phyloP scores from a whole-genome alignment of 331 rosid genomes.

The Acacia concinna region DNA sequence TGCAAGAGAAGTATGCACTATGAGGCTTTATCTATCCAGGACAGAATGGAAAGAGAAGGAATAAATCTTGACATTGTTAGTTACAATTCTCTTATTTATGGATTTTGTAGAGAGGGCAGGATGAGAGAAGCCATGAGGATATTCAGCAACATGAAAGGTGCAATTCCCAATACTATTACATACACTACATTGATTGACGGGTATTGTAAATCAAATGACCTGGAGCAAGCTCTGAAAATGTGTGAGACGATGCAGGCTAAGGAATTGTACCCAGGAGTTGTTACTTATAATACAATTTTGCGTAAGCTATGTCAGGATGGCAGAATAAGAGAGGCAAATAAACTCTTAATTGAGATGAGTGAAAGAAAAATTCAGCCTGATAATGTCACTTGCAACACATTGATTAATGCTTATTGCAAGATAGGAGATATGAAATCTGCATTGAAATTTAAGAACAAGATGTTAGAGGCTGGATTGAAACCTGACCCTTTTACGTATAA shows the following conservation, averaged over 20 bases:
- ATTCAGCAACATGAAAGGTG: slow-evolving; percentile 62
- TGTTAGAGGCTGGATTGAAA: slow-evolving; percentile 78
- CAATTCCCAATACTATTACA: slow-evolving; percentile 66
- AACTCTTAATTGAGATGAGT: slow-evolving; percentile 75
- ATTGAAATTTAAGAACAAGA: slow-evolving; percentile 66
- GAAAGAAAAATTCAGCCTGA: slow-evolving; percentile 73
- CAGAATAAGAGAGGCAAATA: slow-evolving; percentile 79
- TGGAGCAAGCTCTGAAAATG: slow-evolving; percentile 67
- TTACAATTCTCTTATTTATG: slow-evolving; percentile 77
- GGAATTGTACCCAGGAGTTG: slow-evolving; percentile 75
- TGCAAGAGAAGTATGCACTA: slow-evolving; percentile 78
- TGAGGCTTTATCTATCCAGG: slow-evolving; percentile 73
- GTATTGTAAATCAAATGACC: slow-evolving; percentile 64
- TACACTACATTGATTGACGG: slow-evolving; percentile 87
- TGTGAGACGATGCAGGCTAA: slow-evolving; percentile 65
- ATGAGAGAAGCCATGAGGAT: slow-evolving; percentile 83
- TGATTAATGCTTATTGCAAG: slow-evolving; percentile 87
- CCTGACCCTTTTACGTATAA: slow-evolving; percentile 73
- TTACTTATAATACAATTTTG: slow-evolving; percentile 76
- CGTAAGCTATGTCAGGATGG: slow-evolving; percentile 77
- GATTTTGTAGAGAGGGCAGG: slow-evolving; percentile 81
- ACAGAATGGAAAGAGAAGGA: slow-evolving; percentile 78
- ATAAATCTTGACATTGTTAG: slow-evolving; percentile 71
- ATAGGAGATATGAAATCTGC: slow-evolving; percentile 77
- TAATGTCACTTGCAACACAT: slow-evolving; percentile 82